These are phyloP conservation scores for Phialophora tarda DNA, from an alignment of 2,329 filamentous ascomycete genomes.

Conservation along the genomic window DNA sequence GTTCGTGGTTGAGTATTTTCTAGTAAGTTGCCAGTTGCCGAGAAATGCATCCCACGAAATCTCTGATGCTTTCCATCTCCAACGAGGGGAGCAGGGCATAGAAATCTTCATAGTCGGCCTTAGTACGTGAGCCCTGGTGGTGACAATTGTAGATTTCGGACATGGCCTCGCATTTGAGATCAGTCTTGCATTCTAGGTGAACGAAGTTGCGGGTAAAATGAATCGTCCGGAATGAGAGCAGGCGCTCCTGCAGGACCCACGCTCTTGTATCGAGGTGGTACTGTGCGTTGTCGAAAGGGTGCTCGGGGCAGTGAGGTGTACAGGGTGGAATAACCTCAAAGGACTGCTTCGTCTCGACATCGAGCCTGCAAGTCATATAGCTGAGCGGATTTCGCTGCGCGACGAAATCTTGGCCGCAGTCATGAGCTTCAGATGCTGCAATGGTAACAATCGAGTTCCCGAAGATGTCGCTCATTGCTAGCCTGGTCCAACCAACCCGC, in stretches of 20 bases:
- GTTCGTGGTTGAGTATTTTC: constrained; percentile 5
- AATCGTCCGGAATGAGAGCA: constrained; percentile 2
- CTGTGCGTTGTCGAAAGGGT: constrained; percentile 7
- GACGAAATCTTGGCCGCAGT: constrained; percentile 3
- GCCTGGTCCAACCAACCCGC: not conserved
- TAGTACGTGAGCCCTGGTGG: not conserved
- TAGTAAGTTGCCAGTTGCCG: not conserved
- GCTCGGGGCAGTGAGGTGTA: not conserved
- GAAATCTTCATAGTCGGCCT: not conserved
- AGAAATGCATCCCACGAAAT: not conserved
- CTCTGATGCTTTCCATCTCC: not conserved
- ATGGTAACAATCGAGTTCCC: not conserved
- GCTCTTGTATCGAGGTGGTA: constrained; percentile 7
- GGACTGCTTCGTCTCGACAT: not conserved
- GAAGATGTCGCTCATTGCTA: constrained; percentile 7
- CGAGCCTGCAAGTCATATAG: not conserved
- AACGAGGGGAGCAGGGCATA: not conserved
- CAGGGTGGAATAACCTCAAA: constrained; percentile 3
- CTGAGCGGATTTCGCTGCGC: not conserved
- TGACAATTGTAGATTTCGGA: not conserved
- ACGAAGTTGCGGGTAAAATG: constrained; percentile 10
- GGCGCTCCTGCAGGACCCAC: constrained; percentile 2
- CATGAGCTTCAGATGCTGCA: constrained; percentile 4
- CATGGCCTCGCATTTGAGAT: not conserved
- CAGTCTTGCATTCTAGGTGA: not conserved